Percentiles rank a stretch among this genome's conserved stretches.
Conservation (phyloP, 2,329 filamentous ascomycete genomes). For the Lasiodiplodia sp. region DNA sequence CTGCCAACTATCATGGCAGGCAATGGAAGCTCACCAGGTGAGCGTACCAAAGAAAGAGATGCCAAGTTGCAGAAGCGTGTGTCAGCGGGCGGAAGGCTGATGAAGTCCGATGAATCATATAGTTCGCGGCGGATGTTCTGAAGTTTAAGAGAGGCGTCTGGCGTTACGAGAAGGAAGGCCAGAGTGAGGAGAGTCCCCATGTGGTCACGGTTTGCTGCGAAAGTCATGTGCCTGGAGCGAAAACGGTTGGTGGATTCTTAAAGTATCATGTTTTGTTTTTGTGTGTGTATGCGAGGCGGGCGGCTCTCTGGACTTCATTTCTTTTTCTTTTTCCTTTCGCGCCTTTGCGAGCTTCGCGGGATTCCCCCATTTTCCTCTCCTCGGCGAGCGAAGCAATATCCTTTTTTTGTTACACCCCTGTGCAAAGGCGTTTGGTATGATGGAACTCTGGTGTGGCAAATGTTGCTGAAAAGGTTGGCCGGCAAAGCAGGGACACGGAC, state of each 20-base stretch:
- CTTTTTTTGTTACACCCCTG: background rate
- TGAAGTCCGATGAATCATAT: conserved; percentile 47
- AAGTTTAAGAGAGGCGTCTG: conserved; percentile 23
- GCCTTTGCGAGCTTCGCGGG: background rate
- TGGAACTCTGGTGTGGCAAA: background rate
- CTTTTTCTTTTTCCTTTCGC: background rate
- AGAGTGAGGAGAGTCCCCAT: conserved; percentile 4
- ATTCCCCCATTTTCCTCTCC: background rate
- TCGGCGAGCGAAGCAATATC: conserved; percentile 1
- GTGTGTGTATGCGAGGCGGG: background rate
- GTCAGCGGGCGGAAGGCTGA: conserved; percentile 50
- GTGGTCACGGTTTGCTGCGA: background rate
- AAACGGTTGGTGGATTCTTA: background rate
- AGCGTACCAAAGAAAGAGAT: conserved; percentile 47
- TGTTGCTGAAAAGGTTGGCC: background rate
- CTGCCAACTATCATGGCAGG: conserved; percentile 61
- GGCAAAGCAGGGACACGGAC: background rate
- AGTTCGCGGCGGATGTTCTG: conserved; percentile 38
- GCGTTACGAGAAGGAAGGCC: conserved; percentile 11
- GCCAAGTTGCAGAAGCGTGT: conserved; percentile 49
- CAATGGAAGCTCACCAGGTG: conserved; percentile 49
- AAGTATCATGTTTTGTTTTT: background rate
- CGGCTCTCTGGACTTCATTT: conserved; percentile 17
- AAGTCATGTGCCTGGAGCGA: conserved; percentile 12
- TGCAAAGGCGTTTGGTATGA: conserved; percentile 10